These are phyloP conservation scores for Dioscorea cayenensis DNA, from an alignment of 116 monocot species.

Conservation along the genomic window DNA sequence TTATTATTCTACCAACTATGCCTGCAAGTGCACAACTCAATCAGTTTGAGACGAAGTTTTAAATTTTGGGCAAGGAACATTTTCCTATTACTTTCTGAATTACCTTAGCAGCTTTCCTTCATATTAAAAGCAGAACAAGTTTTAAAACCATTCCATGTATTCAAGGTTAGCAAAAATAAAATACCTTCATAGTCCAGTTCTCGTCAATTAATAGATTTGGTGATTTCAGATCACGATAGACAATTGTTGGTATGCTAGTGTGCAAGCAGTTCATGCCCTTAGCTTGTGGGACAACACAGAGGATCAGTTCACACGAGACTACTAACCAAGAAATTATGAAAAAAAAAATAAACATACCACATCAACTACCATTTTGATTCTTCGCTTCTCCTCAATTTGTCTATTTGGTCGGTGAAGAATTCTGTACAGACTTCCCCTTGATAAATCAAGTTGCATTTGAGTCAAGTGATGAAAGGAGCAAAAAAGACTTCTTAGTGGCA, in stretches of 20 bases:
- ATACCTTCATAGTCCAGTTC: conserved; percentile 98
- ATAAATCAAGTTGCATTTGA: conserved; percentile 10
- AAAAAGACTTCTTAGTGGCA: not conserved
- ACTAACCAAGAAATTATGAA: not conserved
- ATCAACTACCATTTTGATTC: conserved; percentile 98
- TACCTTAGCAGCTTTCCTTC: no score
- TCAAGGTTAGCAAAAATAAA: not conserved
- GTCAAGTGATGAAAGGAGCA: conserved; percentile 2
- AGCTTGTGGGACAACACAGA: conserved; percentile 34
- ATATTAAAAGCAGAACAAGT: not conserved
- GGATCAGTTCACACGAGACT: not conserved
- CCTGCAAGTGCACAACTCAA: no score
- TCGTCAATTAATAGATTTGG: conserved; percentile 96
- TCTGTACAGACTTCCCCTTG: conserved; percentile 97
- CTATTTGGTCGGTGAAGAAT: conserved; percentile 97
- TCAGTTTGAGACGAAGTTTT: no score
- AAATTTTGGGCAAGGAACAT: no score
- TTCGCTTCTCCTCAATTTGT: conserved; percentile 89
- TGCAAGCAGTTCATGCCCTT: conserved; percentile 99
- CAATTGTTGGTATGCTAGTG: conserved; percentile 85
- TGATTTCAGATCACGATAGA: conserved; percentile 96
- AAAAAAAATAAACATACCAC: conserved; percentile 44
- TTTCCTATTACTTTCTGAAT: no score
- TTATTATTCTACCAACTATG: no score
- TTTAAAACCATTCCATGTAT: not conserved